phyloP scores from a whole-genome alignment of 345 rosid genomes.

The Cardamine resedifolia region DNA sequence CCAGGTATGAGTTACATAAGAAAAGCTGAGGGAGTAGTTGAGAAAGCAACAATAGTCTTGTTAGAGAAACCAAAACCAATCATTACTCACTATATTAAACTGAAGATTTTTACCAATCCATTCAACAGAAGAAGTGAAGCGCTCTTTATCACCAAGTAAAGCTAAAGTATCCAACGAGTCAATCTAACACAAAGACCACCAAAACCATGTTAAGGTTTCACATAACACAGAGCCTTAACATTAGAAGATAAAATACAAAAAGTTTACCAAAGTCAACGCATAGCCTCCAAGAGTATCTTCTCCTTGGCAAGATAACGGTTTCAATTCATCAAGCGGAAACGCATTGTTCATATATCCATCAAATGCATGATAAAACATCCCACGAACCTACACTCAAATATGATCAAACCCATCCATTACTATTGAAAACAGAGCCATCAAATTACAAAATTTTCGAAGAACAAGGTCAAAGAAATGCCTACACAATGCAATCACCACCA shows the following conservation, averaged over 20 bases:
- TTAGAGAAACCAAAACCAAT: constrained; percentile 29
- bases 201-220: constrained; percentile 23
- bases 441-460: neutral
- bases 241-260: neutral
- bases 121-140: constrained; percentile 75
- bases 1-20: neutral
- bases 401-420: neutral
- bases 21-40: neutral
- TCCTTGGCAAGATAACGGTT: constrained; percentile 84
- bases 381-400: constrained; percentile 62
- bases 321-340: constrained; percentile 91
- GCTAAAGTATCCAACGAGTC: constrained; percentile 92
- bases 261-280: constrained; percentile 84
- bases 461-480: neutral
- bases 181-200: constrained; percentile 51
- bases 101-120: constrained; percentile 97
- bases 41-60: constrained; percentile 11
- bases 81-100: constrained; percentile 96
- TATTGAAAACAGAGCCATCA: neutral
- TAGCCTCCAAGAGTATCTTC: constrained; percentile 95
- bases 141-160: constrained; percentile 80
- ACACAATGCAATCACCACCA: neutral
- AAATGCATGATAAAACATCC: constrained; percentile 97
- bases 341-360: constrained; percentile 96
- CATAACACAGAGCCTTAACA: neutral